Base-by-base conservation (phyloP, 106 monocot species). In the Acanthochlamys bracteata region DNA sequence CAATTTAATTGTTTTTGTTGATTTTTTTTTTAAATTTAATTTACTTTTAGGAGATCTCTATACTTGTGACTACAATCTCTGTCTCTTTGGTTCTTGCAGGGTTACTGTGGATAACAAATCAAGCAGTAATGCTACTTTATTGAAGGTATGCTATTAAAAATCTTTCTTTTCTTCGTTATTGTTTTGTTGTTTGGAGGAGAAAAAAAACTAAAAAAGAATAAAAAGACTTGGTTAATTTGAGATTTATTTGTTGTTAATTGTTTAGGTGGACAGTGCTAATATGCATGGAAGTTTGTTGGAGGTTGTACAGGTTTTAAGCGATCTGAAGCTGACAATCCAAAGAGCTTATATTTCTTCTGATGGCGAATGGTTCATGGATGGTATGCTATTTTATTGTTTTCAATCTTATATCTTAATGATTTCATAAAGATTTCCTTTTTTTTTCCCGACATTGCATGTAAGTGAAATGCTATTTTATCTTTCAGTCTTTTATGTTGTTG, bases 341-440 rank as follows among this genome's bases (percentile, higher is more conserved):
- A 86, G 86, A 57, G 94, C 94, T 70, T 94, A 94, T 75, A 90
- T 94, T 52, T 82, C 90, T 55, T 94, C 94, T 67, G 90, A 94
- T 74, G 90, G 89, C 21, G 86, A 82, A 49, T 94, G 93, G 93
- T 94, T 94, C 57, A 94, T 94, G 93, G 93, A 94, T 73, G 93
- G 93, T 89, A 45, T 45, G 13, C 43, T 13, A 45, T 45, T 7
- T 9, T 24, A 2, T 42, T 40, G 7, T 19, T 54, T 19, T 10
- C 7, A 54, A 54, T 16, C 4, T 19, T 10, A 11, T 16, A 54
- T 10, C 12, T 10, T 54, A 54, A 54, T 54, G 19, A 54, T 21
- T 59, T 45, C 26, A 33, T 39, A 33, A 21, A 49, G 10, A 54
- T 63, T 27, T 57, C 66, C 33, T 57, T 40, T 7, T 71, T 62